Conservation (phyloP, 345 rosid genomes). For the Geranium rotundifolium region DNA sequence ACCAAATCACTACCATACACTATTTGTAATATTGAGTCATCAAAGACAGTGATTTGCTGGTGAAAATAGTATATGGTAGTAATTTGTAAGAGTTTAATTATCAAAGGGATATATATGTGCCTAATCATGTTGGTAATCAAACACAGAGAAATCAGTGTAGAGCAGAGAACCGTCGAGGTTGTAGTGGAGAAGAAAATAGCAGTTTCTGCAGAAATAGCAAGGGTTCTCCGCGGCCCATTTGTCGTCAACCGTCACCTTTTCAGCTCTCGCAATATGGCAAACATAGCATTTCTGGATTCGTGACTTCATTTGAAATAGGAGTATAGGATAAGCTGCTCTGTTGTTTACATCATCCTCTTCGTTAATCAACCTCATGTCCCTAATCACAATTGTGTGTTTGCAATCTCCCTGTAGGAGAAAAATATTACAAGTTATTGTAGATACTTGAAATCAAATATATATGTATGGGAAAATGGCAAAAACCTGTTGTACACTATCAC, state of each 20-base stretch:
- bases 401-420: slow-evolving; percentile 53
- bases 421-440: no score
- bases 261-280: slow-evolving; percentile 51
- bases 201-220: slow-evolving; percentile 65
- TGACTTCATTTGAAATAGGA: slow-evolving; percentile 32
- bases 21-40: no score
- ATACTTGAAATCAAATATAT: no score
- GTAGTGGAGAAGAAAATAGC: slow-evolving; percentile 57
- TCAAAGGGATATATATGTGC: neutral
- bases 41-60: no score
- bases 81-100: no score
- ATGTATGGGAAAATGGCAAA: no score
- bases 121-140: slow-evolving; percentile 43
- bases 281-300: slow-evolving; percentile 51
- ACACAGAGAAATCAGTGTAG: slow-evolving; percentile 31
- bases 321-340: slow-evolving; percentile 58
- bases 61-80: no score
- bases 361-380: slow-evolving; percentile 80
- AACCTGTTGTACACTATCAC: no score
- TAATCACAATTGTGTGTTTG: slow-evolving; percentile 66
- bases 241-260: slow-evolving; percentile 48
- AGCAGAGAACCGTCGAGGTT: slow-evolving; percentile 24
- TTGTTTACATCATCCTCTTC: slow-evolving; percentile 48
- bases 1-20: no score
- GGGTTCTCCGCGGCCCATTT: slow-evolving; percentile 64